These are phyloP conservation scores for Fusarium tricinctum DNA, from an alignment of 2,329 filamentous ascomycete species.

Conservation along the genomic window DNA sequence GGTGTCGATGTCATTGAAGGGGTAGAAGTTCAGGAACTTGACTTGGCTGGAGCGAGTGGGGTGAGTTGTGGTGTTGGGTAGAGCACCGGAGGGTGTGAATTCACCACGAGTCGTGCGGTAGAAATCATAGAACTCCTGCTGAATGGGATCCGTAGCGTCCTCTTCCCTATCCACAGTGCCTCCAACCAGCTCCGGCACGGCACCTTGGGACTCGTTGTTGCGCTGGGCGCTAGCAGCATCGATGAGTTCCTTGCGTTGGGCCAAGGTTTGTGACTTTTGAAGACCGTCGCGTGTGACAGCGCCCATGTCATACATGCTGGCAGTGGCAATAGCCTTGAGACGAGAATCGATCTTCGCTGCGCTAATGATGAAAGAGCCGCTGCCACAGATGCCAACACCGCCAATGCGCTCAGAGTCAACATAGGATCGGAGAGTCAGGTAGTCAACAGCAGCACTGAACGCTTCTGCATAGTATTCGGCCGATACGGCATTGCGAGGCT, in stretches of 20 bases:
- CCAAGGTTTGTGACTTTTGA: rapidly evolving
- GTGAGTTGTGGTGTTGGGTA: background rate
- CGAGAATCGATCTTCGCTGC: constrained; percentile 10
- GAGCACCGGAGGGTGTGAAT: background rate
- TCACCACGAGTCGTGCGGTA: constrained; percentile 7
- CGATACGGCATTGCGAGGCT: background rate
- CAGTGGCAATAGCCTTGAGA: constrained; percentile 1
- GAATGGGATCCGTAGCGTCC: background rate
- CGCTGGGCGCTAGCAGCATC: background rate
- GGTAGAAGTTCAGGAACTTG: constrained; percentile 8
- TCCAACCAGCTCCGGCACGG: rapidly evolving
- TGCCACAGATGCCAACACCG: constrained; percentile 2
- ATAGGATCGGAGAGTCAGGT: background rate
- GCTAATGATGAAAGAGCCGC: background rate
- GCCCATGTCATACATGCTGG: constrained; percentile 9
- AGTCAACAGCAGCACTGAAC: background rate
- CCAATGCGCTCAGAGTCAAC: constrained; percentile 6
- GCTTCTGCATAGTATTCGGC: constrained; percentile 4
- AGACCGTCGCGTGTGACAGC: background rate
- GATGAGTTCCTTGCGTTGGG: background rate
- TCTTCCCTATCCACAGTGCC: background rate
- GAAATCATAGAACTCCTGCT: constrained; percentile 2
- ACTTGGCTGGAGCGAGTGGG: background rate
- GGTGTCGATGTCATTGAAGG: background rate
- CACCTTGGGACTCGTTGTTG: background rate